Conservation (phyloP, 2,329 filamentous ascomycete species). For the Fusarium sp. region DNA sequence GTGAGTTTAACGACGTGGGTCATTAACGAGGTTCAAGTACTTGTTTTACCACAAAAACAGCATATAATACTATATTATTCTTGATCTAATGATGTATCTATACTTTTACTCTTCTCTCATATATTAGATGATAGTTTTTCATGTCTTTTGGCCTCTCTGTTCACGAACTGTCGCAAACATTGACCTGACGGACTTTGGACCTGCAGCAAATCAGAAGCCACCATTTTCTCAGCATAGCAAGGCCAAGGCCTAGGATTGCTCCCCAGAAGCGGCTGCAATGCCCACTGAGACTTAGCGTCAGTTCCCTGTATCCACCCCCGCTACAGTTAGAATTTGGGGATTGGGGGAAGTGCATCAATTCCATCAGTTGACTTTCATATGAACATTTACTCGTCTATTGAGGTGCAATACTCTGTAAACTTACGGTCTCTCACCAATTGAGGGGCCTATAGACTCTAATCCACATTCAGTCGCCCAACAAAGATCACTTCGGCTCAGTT, state of each 20-base stretch:
- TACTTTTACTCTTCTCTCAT: neutral
- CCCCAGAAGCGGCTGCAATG: constrained; percentile 35
- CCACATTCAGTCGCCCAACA: neutral
- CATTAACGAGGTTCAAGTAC: neutral
- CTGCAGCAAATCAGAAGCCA: constrained; percentile 40
- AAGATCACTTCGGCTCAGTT: neutral
- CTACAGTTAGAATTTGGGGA: constrained; percentile 22
- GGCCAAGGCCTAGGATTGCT: constrained; percentile 16
- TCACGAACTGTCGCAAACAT: constrained; percentile 1
- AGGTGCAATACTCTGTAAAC: neutral
- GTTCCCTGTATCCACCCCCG: constrained; percentile 34
- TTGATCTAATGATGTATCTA: neutral
- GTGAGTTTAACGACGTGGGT: constrained; percentile 9
- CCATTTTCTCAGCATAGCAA: constrained; percentile 41
- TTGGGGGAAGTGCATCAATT: neutral
- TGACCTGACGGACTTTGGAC: constrained; percentile 5
- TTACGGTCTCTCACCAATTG: neutral
- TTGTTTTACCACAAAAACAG: neutral
- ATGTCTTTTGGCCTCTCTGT: neutral
- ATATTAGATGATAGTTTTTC: neutral
- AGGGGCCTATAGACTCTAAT: neutral
- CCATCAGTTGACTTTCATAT: neutral
- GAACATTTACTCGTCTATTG: neutral
- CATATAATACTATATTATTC: too few relatives aligned
- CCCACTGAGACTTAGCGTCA: constrained; percentile 33